Base-by-base conservation (phyloP, 805 yeast species). In the Lipomyces kockii region DNA sequence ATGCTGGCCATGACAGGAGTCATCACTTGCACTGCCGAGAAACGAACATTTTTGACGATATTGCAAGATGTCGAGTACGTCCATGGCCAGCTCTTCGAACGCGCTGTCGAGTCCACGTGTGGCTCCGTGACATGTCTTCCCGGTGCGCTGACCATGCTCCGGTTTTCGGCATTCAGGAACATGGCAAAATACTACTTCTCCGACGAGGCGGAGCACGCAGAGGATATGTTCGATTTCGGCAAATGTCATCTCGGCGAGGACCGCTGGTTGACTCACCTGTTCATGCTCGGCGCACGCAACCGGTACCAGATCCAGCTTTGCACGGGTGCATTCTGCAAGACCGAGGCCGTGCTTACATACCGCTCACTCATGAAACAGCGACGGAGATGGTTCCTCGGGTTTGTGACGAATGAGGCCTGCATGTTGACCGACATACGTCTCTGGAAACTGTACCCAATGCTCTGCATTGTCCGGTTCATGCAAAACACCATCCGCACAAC, bases 1-100 rank as follows among this genome's bases (percentile, higher is more conserved):
- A 65, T 68, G 71, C 64, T 68, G 7, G 71, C 71, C 22, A 65
- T 68, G 71, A 68, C 71, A 3, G 71, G 71, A 6, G 60, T 68
- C 20, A 68, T 68, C 52, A 68, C 71, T 17, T 65, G 71, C 57
- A 68, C 71, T 9, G 69, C 71, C 27, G 65, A 65, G 12, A 65
- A 61, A 39, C 56, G 29, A 14, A 53, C 69, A 0, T 49, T 68
- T 5, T 17, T 68, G n/a, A 65, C 69, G 1, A 25, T 62, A 22
- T 37, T 68, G 49, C 71, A 68, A 46, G 71, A 68, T 46, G 58
- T 68, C 14, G 71, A 68, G 46, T 68, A 68, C 60, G 64, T 68
- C 9, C 71, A 68, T 32, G 71, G 71, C 17, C 71, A 68, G 52
- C 62, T 68, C 11, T 68, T 61, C 37, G 71, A 68, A 49, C 66